Conservation (phyloP, 192 early-diverging fungal species). For the Backusella mclennaniae region DNA sequence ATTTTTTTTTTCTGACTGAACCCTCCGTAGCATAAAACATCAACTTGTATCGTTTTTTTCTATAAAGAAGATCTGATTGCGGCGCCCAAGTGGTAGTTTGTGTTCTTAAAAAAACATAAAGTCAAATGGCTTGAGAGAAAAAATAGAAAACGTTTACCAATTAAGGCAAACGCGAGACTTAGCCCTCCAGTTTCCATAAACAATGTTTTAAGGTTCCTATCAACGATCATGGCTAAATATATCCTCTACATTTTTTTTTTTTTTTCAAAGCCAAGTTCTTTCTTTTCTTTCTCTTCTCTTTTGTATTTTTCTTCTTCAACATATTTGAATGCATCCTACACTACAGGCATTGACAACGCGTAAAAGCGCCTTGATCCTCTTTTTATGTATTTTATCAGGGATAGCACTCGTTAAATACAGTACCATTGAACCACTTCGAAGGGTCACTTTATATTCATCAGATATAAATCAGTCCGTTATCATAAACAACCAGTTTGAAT, state of each 20-base stretch:
- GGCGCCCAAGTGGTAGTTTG: not conserved
- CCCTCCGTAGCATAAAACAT: too few species aligned
- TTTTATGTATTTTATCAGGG: not conserved
- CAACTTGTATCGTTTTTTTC: not conserved
- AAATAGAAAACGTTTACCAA: not conserved
- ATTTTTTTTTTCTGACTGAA: too few species aligned
- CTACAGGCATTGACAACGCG: not conserved
- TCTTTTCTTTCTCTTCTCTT: not conserved
- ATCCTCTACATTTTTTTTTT: not conserved
- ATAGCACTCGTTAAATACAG: not conserved
- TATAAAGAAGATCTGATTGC: not conserved
- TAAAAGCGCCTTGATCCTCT: not conserved
- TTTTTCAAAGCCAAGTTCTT: slow-evolving; percentile 3
- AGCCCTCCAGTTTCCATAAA: not conserved
- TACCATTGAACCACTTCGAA: not conserved
- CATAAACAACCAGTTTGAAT: not conserved
- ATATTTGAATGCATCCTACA: not conserved
- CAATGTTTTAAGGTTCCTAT: not conserved
- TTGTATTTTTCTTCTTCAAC: not conserved
- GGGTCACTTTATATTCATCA: not conserved
- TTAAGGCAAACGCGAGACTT: not conserved
- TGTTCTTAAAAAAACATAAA: not conserved
- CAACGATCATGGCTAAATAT: not conserved
- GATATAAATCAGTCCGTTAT: not conserved
- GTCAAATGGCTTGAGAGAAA: not conserved